Evolutionary conservation across 768 basidiomycete genomes (phyloP).

Genomic region (Amanita phalloides): DNA sequence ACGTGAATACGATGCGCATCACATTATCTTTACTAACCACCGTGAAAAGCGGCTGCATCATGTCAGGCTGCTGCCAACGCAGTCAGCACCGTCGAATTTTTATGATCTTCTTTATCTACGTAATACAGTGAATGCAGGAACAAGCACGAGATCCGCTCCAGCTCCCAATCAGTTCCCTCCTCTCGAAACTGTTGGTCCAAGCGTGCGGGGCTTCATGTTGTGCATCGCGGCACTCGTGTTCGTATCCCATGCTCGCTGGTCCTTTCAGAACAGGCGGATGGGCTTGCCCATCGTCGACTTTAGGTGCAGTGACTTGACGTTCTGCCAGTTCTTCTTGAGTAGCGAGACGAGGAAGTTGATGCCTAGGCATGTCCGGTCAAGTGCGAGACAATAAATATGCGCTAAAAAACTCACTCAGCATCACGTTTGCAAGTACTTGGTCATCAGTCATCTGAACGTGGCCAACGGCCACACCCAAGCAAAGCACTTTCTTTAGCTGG

Average conservation of each 20-base stretch:
- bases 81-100: no score
- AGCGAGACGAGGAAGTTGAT: slow-evolving; percentile 99
- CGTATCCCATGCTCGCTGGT: slow-evolving; percentile 6
- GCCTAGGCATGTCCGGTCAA: slow-evolving; percentile 31
- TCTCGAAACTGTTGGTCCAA: slow-evolving; percentile 84
- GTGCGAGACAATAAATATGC: not conserved
- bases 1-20: no score
- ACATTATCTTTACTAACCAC: no score
- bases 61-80: no score
- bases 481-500: slow-evolving; percentile 99
- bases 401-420: slow-evolving; percentile 61
- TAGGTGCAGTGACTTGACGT: slow-evolving; percentile 97
- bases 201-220: slow-evolving; percentile 97
- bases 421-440: slow-evolving; percentile 93
- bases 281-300: slow-evolving; percentile 99
- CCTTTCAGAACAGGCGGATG: slow-evolving; percentile 75
- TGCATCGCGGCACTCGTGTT: slow-evolving; percentile 53
- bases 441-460: slow-evolving; percentile 97
- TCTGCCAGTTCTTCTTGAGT: slow-evolving; percentile 99
- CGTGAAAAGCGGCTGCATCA: no score
- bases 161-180: slow-evolving; percentile 84
- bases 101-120: no score
- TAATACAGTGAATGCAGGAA: not conserved
- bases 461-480: slow-evolving; percentile 97
- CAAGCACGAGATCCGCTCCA: slow-evolving; percentile 31